A percentile compares a stretch with the other conserved stretches of the same genome.
Conservation (phyloP, 169 alveolate species). For the Cryptosporidium muris region DNA sequence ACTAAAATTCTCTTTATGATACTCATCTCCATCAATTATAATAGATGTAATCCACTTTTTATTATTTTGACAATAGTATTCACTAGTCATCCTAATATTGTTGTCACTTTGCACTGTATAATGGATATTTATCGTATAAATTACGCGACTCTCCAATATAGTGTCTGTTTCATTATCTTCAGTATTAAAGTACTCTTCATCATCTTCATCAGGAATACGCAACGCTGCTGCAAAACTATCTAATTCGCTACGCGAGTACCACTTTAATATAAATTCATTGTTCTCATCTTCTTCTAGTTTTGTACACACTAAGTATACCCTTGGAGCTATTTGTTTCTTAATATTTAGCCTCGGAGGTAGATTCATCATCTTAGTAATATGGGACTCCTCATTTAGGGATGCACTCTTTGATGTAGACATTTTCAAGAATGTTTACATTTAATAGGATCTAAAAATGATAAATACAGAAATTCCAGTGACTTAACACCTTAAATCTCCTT, state of each 20-base stretch:
- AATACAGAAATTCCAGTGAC: too few species aligned
- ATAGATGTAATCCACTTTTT: conserved; percentile 12
- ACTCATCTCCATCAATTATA: background rate
- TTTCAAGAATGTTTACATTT: too few species aligned
- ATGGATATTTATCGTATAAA: conserved; percentile 26
- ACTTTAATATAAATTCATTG: conserved; percentile 22
- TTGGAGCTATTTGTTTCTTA: conserved; percentile 17
- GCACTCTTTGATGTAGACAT: too few species aligned
- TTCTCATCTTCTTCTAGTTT: background rate
- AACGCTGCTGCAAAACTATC: conserved; percentile 56
- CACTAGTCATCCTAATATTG: conserved; percentile 3
- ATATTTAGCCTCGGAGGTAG: conserved; percentile 22
- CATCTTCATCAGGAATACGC: background rate
- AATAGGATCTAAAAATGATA: too few species aligned
- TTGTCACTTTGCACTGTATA: conserved; percentile 17
- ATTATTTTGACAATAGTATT: conserved; percentile 7
- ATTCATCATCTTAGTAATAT: background rate
- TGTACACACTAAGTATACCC: conserved; percentile 22
- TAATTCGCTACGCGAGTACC: conserved; percentile 28
- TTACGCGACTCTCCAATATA: conserved; percentile 19
- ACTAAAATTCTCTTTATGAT: background rate
- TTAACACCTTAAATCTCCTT: too few species aligned
- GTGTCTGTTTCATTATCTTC: conserved; percentile 29
- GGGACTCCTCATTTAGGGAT: too few species aligned
- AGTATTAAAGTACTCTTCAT: background rate